Percentiles rank a stretch among this genome's conserved stretches.
Conservation (phyloP, 768 basidiomycete genomes). For the Hypholoma fasciculare region DNA sequence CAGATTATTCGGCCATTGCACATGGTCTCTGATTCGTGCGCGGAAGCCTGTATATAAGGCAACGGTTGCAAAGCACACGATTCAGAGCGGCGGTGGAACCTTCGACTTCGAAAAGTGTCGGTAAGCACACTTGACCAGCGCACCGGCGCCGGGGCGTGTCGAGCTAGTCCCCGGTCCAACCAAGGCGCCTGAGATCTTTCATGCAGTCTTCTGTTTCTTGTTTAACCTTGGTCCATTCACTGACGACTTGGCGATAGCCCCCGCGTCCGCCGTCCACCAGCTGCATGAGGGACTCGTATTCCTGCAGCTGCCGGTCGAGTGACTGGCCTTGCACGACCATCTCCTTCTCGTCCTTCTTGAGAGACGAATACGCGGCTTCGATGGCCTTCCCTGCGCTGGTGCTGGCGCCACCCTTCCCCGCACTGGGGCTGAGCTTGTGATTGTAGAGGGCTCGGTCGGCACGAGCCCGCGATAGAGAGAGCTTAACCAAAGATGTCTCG, state of each 20-base stretch:
- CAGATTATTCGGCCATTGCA: no score
- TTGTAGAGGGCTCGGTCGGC: conserved; percentile 40
- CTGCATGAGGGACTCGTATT: conserved; percentile 40
- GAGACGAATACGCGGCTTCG: conserved; percentile 25
- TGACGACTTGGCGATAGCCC: conserved; percentile 46
- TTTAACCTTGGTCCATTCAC: conserved; percentile 48
- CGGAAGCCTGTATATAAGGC: background rate
- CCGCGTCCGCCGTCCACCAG: conserved; percentile 40
- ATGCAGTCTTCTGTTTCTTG: conserved; percentile 50
- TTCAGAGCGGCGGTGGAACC: no score
- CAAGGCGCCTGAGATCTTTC: conserved; percentile 47
- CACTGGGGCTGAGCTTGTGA: conserved; percentile 20
- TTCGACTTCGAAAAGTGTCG: no score
- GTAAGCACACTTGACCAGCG: no score
- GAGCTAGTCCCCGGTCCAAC: conserved; percentile 45
- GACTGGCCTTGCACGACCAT: conserved; percentile 35
- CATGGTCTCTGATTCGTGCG: no score
- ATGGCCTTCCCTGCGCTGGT: conserved; percentile 34
- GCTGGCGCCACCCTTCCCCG: conserved; percentile 9
- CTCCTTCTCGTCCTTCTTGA: conserved; percentile 33
- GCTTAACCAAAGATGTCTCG: conserved; percentile 47
- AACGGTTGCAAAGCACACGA: no score
- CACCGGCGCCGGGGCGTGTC: no score
- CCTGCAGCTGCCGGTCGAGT: conserved; percentile 39
- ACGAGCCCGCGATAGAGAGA: conserved; percentile 44